Conservation (phyloP, 2,329 filamentous ascomycete genomes). For the Talaromyces sp. region DNA sequence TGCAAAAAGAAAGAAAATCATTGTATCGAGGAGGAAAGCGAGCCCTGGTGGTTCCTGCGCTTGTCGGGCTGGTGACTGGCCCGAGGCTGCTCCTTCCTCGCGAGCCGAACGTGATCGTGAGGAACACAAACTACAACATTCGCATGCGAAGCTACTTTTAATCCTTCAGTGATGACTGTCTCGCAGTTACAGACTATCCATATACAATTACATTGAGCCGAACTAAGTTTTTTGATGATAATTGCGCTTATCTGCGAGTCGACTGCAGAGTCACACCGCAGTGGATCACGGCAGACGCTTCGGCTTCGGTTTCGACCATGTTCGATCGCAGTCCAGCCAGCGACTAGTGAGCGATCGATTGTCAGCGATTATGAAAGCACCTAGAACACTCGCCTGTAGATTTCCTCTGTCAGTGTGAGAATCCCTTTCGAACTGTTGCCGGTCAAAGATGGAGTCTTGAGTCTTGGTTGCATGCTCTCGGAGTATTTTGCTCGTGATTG, state of each 20-base stretch:
- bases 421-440: not conserved
- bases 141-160: too few relatives aligned
- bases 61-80: not conserved
- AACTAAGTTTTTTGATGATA: too few relatives aligned
- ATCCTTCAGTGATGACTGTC: too few relatives aligned
- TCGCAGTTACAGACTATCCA: too few relatives aligned
- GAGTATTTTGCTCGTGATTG: not conserved
- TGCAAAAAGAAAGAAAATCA: not conserved
- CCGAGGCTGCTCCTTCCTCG: not conserved
- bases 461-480: not conserved
- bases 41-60: not conserved
- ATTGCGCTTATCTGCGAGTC: too few relatives aligned
- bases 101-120: not conserved
- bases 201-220: too few relatives aligned
- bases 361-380: not conserved
- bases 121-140: too few relatives aligned
- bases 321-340: constrained; percentile 6
- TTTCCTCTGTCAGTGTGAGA: not conserved
- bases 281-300: not conserved
- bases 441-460: not conserved
- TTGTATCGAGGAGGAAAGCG: not conserved
- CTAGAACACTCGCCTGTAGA: not conserved
- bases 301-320: not conserved
- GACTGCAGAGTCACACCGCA: too few relatives aligned
- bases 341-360: not conserved